Evolutionary conservation across 2,329 filamentous ascomycete genomes (phyloP).

Genomic region (Trichophyton verrucosum): DNA sequence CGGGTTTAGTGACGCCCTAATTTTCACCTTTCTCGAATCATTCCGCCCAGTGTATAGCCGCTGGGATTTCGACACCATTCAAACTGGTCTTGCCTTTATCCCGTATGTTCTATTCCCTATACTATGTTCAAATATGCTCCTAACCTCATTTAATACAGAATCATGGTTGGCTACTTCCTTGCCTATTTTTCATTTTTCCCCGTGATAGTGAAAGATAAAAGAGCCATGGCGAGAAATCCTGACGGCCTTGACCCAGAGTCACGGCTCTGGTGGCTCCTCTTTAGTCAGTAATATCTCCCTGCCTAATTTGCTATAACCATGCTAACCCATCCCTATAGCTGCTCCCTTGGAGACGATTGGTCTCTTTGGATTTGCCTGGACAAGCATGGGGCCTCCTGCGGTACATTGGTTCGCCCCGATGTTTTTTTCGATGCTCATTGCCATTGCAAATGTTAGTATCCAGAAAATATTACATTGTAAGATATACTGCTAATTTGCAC

Average conservation of each 20-base stretch:
- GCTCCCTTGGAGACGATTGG: conserved; percentile 48
- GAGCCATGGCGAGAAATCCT: conserved; percentile 28
- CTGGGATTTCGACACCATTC: conserved; percentile 44
- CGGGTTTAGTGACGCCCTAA: conserved; percentile 52
- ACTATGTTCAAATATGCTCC: not conserved
- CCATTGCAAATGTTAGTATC: conserved; percentile 46
- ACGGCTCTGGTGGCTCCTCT: conserved; percentile 48
- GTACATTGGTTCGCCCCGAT: conserved; percentile 51
- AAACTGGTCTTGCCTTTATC: conserved; percentile 42
- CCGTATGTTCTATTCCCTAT: conserved; percentile 27
- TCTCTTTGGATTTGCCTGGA: conserved; percentile 50
- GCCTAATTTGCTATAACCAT: not conserved
- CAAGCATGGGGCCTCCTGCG: conserved; percentile 40
- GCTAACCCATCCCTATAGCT: conserved; percentile 19
- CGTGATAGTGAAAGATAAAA: conserved; percentile 35
- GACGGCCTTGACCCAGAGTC: conserved; percentile 47
- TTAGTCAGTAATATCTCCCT: conserved; percentile 22
- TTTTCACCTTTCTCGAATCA: conserved; percentile 55
- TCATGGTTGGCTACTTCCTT: conserved; percentile 46
- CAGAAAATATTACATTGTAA: not conserved
- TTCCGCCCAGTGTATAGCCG: conserved; percentile 48
- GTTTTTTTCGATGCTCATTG: conserved; percentile 47
- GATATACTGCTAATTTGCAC: not conserved
- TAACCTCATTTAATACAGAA: conserved; percentile 14
- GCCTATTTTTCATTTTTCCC: conserved; percentile 45